Evolutionary conservation across 768 basidiomycete species (phyloP).

Genomic region (Trametopsis cervina): DNA sequence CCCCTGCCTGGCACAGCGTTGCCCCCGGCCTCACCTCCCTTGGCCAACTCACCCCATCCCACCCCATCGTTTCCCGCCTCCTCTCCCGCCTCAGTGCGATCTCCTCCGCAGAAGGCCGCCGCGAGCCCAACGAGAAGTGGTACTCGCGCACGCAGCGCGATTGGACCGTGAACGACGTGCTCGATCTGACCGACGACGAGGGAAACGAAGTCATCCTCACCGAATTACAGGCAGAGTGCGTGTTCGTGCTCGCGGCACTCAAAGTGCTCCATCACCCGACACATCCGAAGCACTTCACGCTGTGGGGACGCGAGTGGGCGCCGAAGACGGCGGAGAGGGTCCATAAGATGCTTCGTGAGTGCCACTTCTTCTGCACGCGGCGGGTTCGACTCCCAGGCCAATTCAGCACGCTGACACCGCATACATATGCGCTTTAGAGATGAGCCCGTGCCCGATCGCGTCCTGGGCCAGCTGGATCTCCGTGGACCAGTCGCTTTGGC

Average conservation of each 20-base stretch:
- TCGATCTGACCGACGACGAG: constrained; percentile 5
- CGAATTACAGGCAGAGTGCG: constrained; percentile 24
- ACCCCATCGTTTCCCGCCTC: constrained; percentile 42
- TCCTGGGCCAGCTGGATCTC: constrained; percentile 8
- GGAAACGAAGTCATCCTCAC: constrained; percentile 3
- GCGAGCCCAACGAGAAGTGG: constrained; percentile 5
- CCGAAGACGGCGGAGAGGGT: constrained; percentile 44
- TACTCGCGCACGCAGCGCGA: constrained; percentile 4
- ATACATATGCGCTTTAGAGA: constrained; percentile 2
- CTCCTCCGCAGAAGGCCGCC: constrained; percentile 22
- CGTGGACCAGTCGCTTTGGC: constrained; percentile 7
- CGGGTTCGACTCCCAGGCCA: not conserved
- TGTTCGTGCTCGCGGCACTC: constrained; percentile 56
- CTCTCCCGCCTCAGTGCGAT: constrained; percentile 37
- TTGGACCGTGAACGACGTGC: constrained; percentile 8
- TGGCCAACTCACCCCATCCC: constrained; percentile 38
- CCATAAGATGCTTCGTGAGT: constrained; percentile 48
- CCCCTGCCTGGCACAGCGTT: constrained; percentile 20
- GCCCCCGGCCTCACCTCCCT: constrained; percentile 30
- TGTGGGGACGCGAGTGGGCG: constrained; percentile 51
- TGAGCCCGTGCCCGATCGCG: constrained; percentile 9
- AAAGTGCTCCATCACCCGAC: constrained; percentile 47
- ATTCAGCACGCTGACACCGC: not conserved
- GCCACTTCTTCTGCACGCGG: not conserved
- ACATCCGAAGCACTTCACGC: constrained; percentile 55